Evolutionary conservation across 768 basidiomycete species (phyloP), one percentile per base, ranked within the genome.

Genomic region (Russula sp.): DNA sequence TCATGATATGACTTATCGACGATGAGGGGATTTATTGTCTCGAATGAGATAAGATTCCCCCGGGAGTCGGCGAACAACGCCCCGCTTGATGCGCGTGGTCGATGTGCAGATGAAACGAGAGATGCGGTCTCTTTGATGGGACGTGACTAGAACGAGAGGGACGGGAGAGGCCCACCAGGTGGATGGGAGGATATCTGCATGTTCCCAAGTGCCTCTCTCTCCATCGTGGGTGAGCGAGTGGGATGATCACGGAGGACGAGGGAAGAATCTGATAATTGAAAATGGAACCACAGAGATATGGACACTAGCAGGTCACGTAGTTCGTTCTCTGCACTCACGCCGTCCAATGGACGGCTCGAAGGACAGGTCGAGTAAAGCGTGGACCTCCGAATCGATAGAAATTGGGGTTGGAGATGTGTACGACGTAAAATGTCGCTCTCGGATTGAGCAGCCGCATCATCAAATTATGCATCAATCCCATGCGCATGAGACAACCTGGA

Each of bases 91-190:
- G 76, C 76, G n/a, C 79, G 76, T 1, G 79, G 76, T 16, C 84
- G 79, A 63, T 88, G 83, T 0, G 84, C 79, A 64, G 89, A 90
- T 1, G 86, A 84, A 7, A 91, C 87, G 39, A 83, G 70, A 13
- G 79, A 75, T 42, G 89, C 69, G 39, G 73, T 73, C 9, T 76
- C 69, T 1, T 29, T 3, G 25, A 29, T 29, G 25, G 25, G 25
- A 29, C 25, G 25, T 29, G 25, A 29, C 25, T 29, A 1, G 25
- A 29, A 3, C 25, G 25, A 29, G 25, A 29, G 25, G 2, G 25
- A 29, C 25, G 3, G 25, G 25, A 29, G 25, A 29, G 25, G 25
- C 25, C 25, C 25, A 29, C 25, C 25, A 29, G 25, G n/a, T n/a
- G n/a, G n/a, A 29, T 29, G 25, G 25, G 25, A 3, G 25, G 3